Evolutionary conservation across 2,329 filamentous ascomycete species (phyloP).

Genomic region (Lachnellula arida): DNA sequence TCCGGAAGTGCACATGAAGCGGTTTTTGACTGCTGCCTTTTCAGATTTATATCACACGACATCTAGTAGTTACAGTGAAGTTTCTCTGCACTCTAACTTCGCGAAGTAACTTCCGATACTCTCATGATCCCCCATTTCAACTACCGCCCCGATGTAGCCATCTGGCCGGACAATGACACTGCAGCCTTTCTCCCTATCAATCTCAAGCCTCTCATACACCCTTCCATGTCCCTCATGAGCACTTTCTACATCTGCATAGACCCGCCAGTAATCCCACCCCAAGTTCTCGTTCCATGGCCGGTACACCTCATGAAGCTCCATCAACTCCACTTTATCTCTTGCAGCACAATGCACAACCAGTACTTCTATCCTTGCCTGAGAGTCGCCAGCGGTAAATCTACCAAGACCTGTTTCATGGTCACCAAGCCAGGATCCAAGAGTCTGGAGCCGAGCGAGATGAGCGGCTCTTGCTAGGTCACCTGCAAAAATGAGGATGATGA

Average conservation of each 20-base stretch:
- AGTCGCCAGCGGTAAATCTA: constrained; percentile 44
- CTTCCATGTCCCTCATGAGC: constrained; percentile 49
- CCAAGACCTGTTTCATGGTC: constrained; percentile 38
- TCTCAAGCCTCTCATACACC: constrained; percentile 53
- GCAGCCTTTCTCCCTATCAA: constrained; percentile 50
- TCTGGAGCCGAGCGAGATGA: constrained; percentile 42
- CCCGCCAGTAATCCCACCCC: constrained; percentile 53
- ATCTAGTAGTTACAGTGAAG: neutral
- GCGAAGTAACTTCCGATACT: neutral
- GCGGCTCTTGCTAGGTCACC: constrained; percentile 46
- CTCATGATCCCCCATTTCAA: constrained; percentile 32
- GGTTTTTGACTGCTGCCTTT: too few relatives aligned
- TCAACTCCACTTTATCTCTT: constrained; percentile 44
- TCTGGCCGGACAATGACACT: constrained; percentile 66
- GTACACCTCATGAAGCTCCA: constrained; percentile 48
- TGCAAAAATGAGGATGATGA: constrained; percentile 56
- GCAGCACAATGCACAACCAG: constrained; percentile 55
- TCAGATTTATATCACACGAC: neutral
- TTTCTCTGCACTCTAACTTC: neutral
- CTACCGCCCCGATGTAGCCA: constrained; percentile 63
- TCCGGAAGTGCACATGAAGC: too few relatives aligned
- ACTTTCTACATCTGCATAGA: constrained; percentile 50
- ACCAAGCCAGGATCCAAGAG: constrained; percentile 43
- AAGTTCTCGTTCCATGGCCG: constrained; percentile 41
- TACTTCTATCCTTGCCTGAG: constrained; percentile 45